These are phyloP conservation scores for Thielaviopsis cerberus DNA, from an alignment of 2,329 filamentous ascomycete species.

Conservation along the genomic window DNA sequence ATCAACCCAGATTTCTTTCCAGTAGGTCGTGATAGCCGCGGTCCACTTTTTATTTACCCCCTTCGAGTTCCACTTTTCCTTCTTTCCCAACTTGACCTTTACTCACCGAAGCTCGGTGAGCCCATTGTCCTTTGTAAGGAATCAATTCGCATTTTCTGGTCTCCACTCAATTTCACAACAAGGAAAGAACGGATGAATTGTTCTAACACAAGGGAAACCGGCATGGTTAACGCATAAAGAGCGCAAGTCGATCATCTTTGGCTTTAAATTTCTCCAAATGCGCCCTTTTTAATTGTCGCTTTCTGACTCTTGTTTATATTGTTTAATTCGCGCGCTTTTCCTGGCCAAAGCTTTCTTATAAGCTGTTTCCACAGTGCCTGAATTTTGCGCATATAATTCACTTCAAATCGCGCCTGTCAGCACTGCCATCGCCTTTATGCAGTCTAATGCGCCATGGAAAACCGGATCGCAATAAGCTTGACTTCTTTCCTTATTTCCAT, in stretches of 20 bases:
- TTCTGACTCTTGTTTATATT: neutral
- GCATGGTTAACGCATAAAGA: neutral
- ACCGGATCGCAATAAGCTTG: neutral
- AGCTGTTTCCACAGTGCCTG: neutral
- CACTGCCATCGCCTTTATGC: neutral
- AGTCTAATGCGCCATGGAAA: neutral
- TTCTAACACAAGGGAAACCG: neutral
- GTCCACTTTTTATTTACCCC: neutral
- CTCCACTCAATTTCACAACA: neutral
- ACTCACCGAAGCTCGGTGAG: too few relatives aligned
- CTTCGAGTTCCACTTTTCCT: too few relatives aligned
- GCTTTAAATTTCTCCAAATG: neutral
- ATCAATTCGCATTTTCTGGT: too few relatives aligned
- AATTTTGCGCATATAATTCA: neutral
- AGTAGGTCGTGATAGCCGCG: neutral
- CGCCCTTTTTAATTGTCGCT: neutral
- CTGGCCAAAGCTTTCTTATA: neutral
- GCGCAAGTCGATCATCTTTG: neutral
- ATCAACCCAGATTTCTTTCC: neutral
- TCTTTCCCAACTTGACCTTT: too few relatives aligned
- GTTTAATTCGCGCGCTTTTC: neutral
- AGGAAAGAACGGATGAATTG: neutral
- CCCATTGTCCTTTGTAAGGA: too few relatives aligned
- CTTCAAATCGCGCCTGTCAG: neutral
- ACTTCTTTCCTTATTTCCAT: neutral